These are phyloP conservation scores for Corallochytrium limacisporum DNA, from an alignment of 78 protist species.

Conservation along the genomic window DNA sequence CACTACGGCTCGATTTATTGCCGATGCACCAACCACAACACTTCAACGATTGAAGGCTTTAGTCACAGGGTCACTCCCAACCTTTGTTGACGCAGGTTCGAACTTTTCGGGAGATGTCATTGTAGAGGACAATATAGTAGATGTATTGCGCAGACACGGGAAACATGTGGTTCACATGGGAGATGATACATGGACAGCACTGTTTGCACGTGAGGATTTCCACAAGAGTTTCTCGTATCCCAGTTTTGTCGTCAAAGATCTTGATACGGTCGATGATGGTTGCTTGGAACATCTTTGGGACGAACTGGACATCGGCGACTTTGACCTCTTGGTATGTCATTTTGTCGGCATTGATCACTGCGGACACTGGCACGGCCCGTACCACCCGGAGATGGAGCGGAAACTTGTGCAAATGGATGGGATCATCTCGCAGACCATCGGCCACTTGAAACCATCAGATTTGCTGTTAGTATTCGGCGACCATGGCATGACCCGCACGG, in stretches of 20 bases:
- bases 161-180: slow-evolving; percentile 58
- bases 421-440: slow-evolving; percentile 22
- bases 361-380: slow-evolving; percentile 69
- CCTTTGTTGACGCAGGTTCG: slow-evolving; percentile 12
- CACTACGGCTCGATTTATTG: no score
- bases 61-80: slow-evolving; percentile 19
- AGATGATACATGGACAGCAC: slow-evolving; percentile 88
- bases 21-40: slow-evolving; percentile 37
- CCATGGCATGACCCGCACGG: slow-evolving; percentile 87
- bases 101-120: slow-evolving; percentile 3
- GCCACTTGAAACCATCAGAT: neutral
- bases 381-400: slow-evolving; percentile 37
- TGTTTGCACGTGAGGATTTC: slow-evolving; percentile 45
- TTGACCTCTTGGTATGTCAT: slow-evolving; percentile 71
- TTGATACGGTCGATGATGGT: slow-evolving; percentile 85
- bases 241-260: slow-evolving; percentile 79
- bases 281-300: slow-evolving; percentile 28
- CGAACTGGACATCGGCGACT: slow-evolving; percentile 27
- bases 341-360: slow-evolving; percentile 92
- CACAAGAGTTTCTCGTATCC: slow-evolving; percentile 52
- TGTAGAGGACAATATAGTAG: slow-evolving; percentile 17
- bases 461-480: slow-evolving; percentile 82
- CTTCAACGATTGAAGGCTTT: slow-evolving; percentile 24
- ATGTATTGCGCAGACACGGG: neutral
- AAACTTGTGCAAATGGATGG: slow-evolving; percentile 9